phyloP scores from a whole-genome alignment of 2,329 filamentous ascomycete species.

The Shiraia sp. region DNA sequence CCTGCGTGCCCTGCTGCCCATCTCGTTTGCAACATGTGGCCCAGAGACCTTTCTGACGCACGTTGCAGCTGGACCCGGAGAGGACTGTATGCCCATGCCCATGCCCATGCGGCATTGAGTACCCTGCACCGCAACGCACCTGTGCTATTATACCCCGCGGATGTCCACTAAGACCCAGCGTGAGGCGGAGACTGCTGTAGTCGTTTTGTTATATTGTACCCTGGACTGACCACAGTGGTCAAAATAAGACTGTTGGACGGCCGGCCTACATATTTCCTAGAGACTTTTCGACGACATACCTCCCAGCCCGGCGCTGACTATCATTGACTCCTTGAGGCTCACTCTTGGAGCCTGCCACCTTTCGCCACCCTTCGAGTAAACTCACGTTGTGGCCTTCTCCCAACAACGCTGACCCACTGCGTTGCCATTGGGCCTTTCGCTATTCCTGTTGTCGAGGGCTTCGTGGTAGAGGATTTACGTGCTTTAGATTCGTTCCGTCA shows the following conservation, averaged over 20 bases:
- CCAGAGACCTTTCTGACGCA: constrained; percentile 39
- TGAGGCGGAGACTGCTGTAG: constrained; percentile 35
- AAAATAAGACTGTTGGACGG: constrained; percentile 33
- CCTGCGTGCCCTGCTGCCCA: constrained; percentile 31
- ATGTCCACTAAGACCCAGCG: constrained; percentile 33
- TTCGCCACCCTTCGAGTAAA: constrained; percentile 9
- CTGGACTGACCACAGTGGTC: constrained; percentile 39
- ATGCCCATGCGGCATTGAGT: constrained; percentile 39
- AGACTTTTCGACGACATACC: constrained; percentile 34
- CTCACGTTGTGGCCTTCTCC: neutral
- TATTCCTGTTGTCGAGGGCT: constrained; percentile 25
- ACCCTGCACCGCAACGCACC: constrained; percentile 39
- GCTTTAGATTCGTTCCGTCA: constrained; percentile 9
- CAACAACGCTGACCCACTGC: constrained; percentile 2
- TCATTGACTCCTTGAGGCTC: constrained; percentile 12
- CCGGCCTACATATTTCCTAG: constrained; percentile 35
- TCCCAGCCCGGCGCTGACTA: constrained; percentile 34
- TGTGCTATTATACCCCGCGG: constrained; percentile 40
- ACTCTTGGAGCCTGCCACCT: constrained; percentile 7
- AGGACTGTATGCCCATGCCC: no score
- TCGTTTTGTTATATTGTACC: constrained; percentile 43
- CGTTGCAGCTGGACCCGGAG: constrained; percentile 40
- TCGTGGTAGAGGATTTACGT: constrained; percentile 39
- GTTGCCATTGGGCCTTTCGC: constrained; percentile 19
- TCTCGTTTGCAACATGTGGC: constrained; percentile 43